phyloP scores from a whole-genome alignment of 2,329 filamentous ascomycete genomes.

The Phoma herbarum region DNA sequence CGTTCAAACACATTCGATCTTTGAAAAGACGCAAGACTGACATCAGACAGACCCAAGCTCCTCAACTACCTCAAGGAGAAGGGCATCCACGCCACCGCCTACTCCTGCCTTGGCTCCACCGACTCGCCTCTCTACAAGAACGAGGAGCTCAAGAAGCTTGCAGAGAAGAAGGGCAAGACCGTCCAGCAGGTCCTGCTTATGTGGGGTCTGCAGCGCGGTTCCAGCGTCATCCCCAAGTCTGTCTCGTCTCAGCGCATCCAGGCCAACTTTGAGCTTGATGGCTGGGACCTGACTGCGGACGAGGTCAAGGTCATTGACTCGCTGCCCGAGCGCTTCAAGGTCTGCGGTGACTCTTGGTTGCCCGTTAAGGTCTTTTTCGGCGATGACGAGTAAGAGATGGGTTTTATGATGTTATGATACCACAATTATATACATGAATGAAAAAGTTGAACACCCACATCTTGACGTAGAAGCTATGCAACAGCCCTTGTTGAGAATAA shows the following conservation, averaged over 20 bases:
- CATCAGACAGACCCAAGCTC: conserved; percentile 66
- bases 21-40: conserved; percentile 13
- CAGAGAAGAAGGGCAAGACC: conserved; percentile 71
- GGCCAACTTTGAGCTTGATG: conserved; percentile 77
- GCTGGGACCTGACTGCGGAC: conserved; percentile 75
- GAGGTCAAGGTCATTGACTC: conserved; percentile 74
- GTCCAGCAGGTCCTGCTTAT: conserved; percentile 78
- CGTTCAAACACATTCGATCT: conserved; percentile 6
- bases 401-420: conserved; percentile 27
- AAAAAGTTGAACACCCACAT: conserved; percentile 1
- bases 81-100: conserved; percentile 77
- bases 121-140: conserved; percentile 76
- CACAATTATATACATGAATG: conserved; percentile 15
- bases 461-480: background rate
- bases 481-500: too few relatives aligned
- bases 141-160: conserved; percentile 68
- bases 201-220: conserved; percentile 84
- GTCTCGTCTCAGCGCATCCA: conserved; percentile 77
- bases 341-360: conserved; percentile 75
- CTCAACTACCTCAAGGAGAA: conserved; percentile 75
- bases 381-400: conserved; percentile 70
- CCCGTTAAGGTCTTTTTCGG: conserved; percentile 84
- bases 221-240: conserved; percentile 86
- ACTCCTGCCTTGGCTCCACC: conserved; percentile 76
- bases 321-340: conserved; percentile 77